Evolutionary conservation across 805 yeast genomes (phyloP).

Genomic region (Candida piceae): DNA sequence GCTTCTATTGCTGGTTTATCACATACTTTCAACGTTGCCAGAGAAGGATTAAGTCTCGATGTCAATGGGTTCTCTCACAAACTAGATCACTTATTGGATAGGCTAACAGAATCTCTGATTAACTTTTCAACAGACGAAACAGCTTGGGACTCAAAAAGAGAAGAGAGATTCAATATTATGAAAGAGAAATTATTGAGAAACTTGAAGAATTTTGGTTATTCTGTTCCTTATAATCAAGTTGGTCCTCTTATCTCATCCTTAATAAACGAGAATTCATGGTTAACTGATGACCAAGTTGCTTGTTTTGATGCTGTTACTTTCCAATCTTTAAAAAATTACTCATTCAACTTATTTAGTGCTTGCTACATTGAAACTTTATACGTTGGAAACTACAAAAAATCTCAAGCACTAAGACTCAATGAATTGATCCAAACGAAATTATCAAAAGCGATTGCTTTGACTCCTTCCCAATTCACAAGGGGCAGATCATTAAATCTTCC

Average conservation of each 20-base stretch:
- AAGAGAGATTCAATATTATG: conserved; percentile 59
- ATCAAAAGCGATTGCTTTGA: conserved; percentile 31
- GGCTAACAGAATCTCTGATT: conserved; percentile 51
- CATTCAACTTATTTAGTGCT: conserved; percentile 50
- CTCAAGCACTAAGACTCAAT: conserved; percentile 48
- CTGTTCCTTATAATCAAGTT: conserved; percentile 76
- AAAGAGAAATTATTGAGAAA: conserved; percentile 61
- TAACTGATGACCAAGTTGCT: conserved; percentile 53
- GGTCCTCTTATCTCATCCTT: conserved; percentile 57
- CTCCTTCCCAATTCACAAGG: conserved; percentile 39
- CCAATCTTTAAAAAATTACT: conserved; percentile 33
- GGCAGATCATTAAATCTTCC: conserved; percentile 41
- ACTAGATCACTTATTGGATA: conserved; percentile 53
- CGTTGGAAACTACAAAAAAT: conserved; percentile 63
- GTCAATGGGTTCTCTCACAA: conserved; percentile 84
- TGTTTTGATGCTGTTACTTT: conserved; percentile 47
- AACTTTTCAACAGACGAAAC: conserved; percentile 33
- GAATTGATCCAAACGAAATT: conserved; percentile 37
- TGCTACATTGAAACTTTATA: conserved; percentile 67
- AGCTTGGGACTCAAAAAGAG: conserved; percentile 32
- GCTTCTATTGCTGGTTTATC: conserved; percentile 78
- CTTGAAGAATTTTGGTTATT: conserved; percentile 62
- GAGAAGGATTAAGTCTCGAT: conserved; percentile 66
- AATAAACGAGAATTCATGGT: conserved; percentile 69
- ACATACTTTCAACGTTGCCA: conserved; percentile 50